Conservation (phyloP, 495 filamentous ascomycete species). For the Evansstolkia leycettana region DNA sequence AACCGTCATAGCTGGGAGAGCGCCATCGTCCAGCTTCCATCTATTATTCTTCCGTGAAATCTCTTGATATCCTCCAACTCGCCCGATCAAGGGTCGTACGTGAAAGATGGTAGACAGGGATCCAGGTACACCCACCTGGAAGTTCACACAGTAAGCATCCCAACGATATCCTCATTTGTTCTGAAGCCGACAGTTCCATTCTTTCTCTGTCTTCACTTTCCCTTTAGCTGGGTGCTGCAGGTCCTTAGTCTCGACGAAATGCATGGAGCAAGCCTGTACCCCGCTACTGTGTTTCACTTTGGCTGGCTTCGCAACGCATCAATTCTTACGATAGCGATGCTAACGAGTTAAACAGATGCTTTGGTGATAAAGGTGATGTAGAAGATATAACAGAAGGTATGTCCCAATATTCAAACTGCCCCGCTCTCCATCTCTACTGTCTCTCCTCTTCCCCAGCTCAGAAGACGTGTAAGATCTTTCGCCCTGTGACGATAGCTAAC, state of each 20-base stretch:
- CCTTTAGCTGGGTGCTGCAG: no score
- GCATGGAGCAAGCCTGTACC: no score
- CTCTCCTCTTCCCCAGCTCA: background rate
- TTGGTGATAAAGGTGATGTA: slow-evolving; percentile 98
- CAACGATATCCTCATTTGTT: slow-evolving; percentile 1
- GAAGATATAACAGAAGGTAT: slow-evolving; percentile 99
- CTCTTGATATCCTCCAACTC: slow-evolving; percentile 2
- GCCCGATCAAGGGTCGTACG: slow-evolving; percentile 19
- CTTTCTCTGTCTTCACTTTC: no score
- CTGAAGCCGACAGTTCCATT: background rate
- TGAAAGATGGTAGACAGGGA: slow-evolving; percentile 95
- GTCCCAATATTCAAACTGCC: slow-evolving; percentile 11
- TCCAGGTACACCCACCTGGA: slow-evolving; percentile 89
- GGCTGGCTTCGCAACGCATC: background rate
- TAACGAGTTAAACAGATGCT: slow-evolving; percentile 56
- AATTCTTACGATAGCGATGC: background rate
- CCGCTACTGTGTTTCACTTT: no score
- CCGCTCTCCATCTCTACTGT: background rate
- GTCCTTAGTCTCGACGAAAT: no score
- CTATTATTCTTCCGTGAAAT: slow-evolving; percentile 1
- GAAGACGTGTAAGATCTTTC: no score
- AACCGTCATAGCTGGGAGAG: background rate
- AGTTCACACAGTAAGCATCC: slow-evolving; percentile 95
- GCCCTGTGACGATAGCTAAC: no score
- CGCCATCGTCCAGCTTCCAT: background rate